These are phyloP conservation scores for Linum tenue DNA, from an alignment of 345 rosid species.

Conservation along the genomic window DNA sequence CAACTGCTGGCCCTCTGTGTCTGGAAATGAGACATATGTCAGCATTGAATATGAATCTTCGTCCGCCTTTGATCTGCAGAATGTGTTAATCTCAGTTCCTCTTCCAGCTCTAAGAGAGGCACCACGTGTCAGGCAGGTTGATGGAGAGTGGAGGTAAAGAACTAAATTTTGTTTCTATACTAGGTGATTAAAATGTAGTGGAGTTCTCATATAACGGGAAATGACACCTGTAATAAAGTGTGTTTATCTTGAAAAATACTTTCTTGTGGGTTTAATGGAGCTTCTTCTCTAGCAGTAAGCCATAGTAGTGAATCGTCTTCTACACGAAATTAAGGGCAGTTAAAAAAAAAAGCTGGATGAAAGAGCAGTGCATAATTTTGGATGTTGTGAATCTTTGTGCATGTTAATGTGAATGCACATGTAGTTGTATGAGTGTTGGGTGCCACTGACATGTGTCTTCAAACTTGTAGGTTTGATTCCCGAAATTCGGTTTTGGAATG, in stretches of 20 bases:
- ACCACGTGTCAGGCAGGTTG: constrained; percentile 68
- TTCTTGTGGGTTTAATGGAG: no score
- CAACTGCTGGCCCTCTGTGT: constrained; percentile 99
- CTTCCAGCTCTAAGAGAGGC: constrained; percentile 94
- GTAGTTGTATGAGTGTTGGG: no score
- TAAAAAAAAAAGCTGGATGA: no score
- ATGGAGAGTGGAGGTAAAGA: constrained; percentile 91
- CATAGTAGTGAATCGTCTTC: neutral
- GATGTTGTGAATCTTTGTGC: no score
- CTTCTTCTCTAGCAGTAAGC: neutral
- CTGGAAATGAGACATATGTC: constrained; percentile 90
- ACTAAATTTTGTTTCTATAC: neutral
- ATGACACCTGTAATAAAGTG: no score
- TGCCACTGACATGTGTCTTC: no score
- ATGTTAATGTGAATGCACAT: no score
- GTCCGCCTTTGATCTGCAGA: constrained; percentile 76
- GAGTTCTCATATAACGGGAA: no score
- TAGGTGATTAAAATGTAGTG: neutral
- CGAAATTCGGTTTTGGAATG: constrained; percentile 85
- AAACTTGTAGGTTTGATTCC: constrained; percentile 61
- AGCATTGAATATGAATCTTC: constrained; percentile 97
- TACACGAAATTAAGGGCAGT: neutral
- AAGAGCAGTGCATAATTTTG: no score
- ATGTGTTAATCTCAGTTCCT: constrained; percentile 82
- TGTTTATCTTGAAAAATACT: no score